Percentiles rank a stretch among this genome's conserved stretches.
These are phyloP conservation scores for Aspergillus sp. DNA, from an alignment of 2,329 filamentous ascomycete species.

Conservation along the genomic window DNA sequence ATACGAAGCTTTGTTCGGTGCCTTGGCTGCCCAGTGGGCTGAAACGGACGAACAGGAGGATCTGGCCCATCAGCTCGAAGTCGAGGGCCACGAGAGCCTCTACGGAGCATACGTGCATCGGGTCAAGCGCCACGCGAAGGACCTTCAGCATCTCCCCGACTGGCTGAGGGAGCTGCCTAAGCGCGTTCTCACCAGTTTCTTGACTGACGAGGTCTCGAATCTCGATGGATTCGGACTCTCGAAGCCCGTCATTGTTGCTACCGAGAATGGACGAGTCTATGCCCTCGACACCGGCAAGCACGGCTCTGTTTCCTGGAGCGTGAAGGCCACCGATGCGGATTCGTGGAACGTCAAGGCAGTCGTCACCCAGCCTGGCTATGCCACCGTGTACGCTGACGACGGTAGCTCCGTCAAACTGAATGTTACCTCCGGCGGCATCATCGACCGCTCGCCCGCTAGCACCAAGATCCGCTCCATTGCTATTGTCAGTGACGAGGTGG, in stretches of 20 bases:
- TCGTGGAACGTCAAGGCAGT: slow-evolving; percentile 69
- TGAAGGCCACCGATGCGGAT: slow-evolving; percentile 61
- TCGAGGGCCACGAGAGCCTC: slow-evolving; percentile 80
- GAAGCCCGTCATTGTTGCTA: slow-evolving; percentile 79
- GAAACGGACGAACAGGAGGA: slow-evolving; percentile 72
- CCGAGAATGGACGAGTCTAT: slow-evolving; percentile 74
- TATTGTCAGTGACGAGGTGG: slow-evolving; percentile 26
- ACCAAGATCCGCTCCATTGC: slow-evolving; percentile 33
- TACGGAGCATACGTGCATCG: slow-evolving; percentile 84
- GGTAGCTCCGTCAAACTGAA: slow-evolving; percentile 61
- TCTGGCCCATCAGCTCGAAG: slow-evolving; percentile 76
- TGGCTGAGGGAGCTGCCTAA: slow-evolving; percentile 70
- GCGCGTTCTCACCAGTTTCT: slow-evolving; percentile 64
- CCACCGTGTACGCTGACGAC: slow-evolving; percentile 59
- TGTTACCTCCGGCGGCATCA: slow-evolving; percentile 43
- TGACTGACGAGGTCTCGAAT: slow-evolving; percentile 55
- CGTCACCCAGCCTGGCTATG: slow-evolving; percentile 59
- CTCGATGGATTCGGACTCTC: slow-evolving; percentile 75
- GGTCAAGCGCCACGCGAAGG: slow-evolving; percentile 74
- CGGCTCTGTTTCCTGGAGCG: slow-evolving; percentile 74
- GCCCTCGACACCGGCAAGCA: slow-evolving; percentile 74
- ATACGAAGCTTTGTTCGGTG: slow-evolving; percentile 76
- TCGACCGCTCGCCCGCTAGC: slow-evolving; percentile 30
- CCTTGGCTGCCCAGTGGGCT: slow-evolving; percentile 76
- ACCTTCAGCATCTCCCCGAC: slow-evolving; percentile 69